Evolutionary conservation across 768 basidiomycete species (phyloP), one percentile per base, ranked within the genome.

Genomic region (Lactarius psammicola): DNA sequence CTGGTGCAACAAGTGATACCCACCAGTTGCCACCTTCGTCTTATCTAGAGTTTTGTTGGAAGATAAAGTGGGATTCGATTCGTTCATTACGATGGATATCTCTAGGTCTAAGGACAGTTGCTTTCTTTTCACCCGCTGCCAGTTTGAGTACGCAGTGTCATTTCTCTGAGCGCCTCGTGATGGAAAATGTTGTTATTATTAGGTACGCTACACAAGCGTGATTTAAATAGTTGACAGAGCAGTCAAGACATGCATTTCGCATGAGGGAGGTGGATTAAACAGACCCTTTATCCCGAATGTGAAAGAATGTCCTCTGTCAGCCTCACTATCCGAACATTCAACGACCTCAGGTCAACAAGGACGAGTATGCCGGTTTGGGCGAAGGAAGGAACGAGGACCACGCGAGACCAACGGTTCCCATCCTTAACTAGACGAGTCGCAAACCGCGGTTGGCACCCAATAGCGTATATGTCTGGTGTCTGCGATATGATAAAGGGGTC

Each of bases 401-500:
- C 65, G 13, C 69, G 60, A 56, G 55, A 70, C 34, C 69, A 49
- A 59, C 56, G 61, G 40, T 68, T 76, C 68, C 80, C 66, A 69
- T 80, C 79, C 4, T 74, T 76, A 6, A 92, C 84, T 44, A 95
- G 66, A 59, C 84, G 82, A 4, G 95, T 96, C 62, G 81, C 84
- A 71, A 98, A 98, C 66, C 78, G 78, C 34, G 89, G 87, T 77
- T 98, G 95, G 66, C 92, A 92, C 38, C 97, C 97, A n/a, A 95
- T 81, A 69, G 95, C 80, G 75, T 98, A 98, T 33, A 98, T 76
- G 73, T 97, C 87, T 18, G 97, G 97, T 10, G 93, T 89, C 73
- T 88, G 83, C n/a, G 78, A 71, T 36, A 99, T 81, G 63, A 97
- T 81, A 77, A 99, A 99, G 0, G 97, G 97, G 73, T 99, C 97